Percentiles rank a stretch among this genome's conserved stretches.
phyloP scores from a whole-genome alignment of 805 yeast genomes.

The Teunomyces gatunensis region DNA sequence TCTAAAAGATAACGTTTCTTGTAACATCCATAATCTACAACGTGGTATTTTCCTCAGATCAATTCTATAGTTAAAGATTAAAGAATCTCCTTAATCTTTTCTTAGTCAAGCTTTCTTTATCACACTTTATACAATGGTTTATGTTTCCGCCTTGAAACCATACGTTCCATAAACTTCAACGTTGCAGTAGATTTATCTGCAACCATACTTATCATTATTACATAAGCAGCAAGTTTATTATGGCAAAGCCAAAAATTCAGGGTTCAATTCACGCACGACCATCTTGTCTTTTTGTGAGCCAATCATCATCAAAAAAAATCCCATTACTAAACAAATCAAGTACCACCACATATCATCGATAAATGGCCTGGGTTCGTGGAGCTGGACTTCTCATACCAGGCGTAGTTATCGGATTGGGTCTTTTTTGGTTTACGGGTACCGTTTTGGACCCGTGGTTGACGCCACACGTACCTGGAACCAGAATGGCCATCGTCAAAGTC shows the following conservation, averaged over 20 bases:
- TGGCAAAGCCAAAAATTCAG: neutral
- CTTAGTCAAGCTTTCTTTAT: too few relatives aligned
- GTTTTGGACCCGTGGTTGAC: conserved; percentile 4
- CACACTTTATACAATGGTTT: too few relatives aligned
- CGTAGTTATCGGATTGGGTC: neutral
- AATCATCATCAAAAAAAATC: neutral
- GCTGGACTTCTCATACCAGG: conserved; percentile 2
- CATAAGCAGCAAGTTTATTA: neutral
- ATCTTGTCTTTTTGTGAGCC: neutral
- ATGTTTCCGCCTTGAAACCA: too few relatives aligned
- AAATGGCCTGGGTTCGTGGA: neutral
- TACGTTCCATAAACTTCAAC: too few relatives aligned
- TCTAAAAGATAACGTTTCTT: too few relatives aligned
- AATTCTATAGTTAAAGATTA: too few relatives aligned
- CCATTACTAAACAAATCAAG: neutral
- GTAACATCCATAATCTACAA: too few relatives aligned
- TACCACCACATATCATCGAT: neutral
- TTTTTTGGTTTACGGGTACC: neutral
- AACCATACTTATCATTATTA: too few relatives aligned
- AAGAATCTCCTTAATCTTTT: too few relatives aligned
- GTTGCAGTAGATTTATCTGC: too few relatives aligned
- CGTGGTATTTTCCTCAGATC: too few relatives aligned
- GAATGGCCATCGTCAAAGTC: conserved; percentile 7
- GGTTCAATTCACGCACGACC: neutral
- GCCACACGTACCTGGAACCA: conserved; percentile 5